phyloP scores from a whole-genome alignment of 805 yeast species.

The Candida ortonii region DNA sequence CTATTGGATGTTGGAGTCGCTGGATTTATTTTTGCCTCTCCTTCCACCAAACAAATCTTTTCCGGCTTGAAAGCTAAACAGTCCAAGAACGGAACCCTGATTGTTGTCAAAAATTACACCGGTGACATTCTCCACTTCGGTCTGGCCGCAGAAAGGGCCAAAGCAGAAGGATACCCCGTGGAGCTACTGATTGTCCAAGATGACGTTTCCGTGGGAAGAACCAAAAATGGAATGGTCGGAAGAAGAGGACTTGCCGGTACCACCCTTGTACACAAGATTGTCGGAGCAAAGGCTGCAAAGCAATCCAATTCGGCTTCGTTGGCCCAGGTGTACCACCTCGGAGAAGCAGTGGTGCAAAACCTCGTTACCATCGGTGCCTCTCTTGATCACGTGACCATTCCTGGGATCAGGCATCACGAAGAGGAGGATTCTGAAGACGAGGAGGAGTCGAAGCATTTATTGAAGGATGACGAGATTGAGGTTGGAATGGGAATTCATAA shows the following conservation, averaged over 20 bases:
- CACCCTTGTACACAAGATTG: constrained; percentile 75
- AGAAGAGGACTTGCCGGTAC: constrained; percentile 95
- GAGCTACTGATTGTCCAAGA: constrained; percentile 81
- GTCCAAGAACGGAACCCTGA: constrained; percentile 60
- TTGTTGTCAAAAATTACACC: constrained; percentile 88
- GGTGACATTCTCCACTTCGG: constrained; percentile 95
- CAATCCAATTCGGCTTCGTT: constrained; percentile 39
- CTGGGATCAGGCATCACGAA: constrained; percentile 63
- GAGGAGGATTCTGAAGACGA: constrained; percentile 32
- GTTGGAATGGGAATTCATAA: constrained; percentile 96
- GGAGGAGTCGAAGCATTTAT: constrained; percentile 38
- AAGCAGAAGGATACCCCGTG: constrained; percentile 67
- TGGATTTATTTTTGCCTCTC: constrained; percentile 92
- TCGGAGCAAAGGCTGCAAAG: constrained; percentile 58
- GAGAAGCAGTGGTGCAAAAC: constrained; percentile 57
- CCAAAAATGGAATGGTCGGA: constrained; percentile 88
- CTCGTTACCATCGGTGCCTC: constrained; percentile 88
- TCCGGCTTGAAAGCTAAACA: constrained; percentile 62
- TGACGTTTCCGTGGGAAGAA: constrained; percentile 91
- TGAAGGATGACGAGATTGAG: constrained; percentile 68
- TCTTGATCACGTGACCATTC: constrained; percentile 84
- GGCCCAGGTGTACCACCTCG: constrained; percentile 53
- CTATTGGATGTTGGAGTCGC: constrained; percentile 83
- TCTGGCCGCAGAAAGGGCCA: constrained; percentile 83
- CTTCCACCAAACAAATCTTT: constrained; percentile 76